phyloP scores from a whole-genome alignment of 2,329 filamentous ascomycete genomes.

The Paracoccidioides brasiliensis region DNA sequence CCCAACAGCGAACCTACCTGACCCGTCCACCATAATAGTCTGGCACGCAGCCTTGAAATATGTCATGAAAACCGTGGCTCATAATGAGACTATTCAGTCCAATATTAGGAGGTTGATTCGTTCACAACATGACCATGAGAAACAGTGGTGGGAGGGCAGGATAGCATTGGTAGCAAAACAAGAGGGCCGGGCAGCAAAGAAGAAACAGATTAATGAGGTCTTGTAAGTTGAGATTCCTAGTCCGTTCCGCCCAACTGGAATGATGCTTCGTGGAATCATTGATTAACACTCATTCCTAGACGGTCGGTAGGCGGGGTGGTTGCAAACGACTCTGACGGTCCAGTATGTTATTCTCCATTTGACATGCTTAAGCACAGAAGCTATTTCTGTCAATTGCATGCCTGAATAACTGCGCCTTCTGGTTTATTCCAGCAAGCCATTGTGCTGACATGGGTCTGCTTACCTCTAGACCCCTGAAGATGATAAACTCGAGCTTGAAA shows the following conservation, averaged over 20 bases:
- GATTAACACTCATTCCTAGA: slow-evolving; percentile 16
- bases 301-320: slow-evolving; percentile 34
- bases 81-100: slow-evolving; percentile 32
- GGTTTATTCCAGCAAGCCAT: not conserved
- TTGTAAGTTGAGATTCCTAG: slow-evolving; percentile 30
- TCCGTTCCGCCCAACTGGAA: slow-evolving; percentile 1
- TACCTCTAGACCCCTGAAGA: slow-evolving; percentile 31
- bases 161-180: slow-evolving; percentile 41
- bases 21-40: slow-evolving; percentile 37
- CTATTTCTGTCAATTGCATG: not conserved
- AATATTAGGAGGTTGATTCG: slow-evolving; percentile 46
- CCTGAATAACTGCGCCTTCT: not conserved
- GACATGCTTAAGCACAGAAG: too few species aligned
- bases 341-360: slow-evolving; percentile 16
- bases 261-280: slow-evolving; percentile 5
- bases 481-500: slow-evolving; percentile 41
- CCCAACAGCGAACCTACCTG: slow-evolving; percentile 8
- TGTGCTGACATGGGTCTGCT: not conserved
- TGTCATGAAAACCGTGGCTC: slow-evolving; percentile 37
- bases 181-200: slow-evolving; percentile 37
- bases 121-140: slow-evolving; percentile 50
- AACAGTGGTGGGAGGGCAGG: slow-evolving; percentile 46
- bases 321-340: slow-evolving; percentile 18
- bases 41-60: slow-evolving; percentile 40
- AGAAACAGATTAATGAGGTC: slow-evolving; percentile 42